phyloP scores from a whole-genome alignment of 2,329 filamentous ascomycete genomes.

The Pezicula radicicola region DNA sequence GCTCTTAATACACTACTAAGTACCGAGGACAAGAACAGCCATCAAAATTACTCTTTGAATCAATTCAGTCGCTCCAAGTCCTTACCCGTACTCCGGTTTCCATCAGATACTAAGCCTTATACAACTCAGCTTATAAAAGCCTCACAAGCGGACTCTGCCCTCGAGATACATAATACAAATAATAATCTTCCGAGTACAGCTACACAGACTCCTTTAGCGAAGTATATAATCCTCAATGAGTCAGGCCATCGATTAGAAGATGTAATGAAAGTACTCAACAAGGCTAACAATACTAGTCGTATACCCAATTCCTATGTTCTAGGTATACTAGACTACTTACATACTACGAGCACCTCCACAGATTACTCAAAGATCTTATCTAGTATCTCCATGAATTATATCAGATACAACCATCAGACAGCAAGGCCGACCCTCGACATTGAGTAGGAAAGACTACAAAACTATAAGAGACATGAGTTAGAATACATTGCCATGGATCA shows the following conservation, averaged over 20 bases:
- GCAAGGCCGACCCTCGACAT: slow-evolving; percentile 5
- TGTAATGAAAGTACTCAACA: slow-evolving; percentile 4
- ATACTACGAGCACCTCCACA: background rate
- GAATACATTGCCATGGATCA: background rate
- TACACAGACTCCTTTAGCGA: no score
- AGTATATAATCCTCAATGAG: slow-evolving; percentile 8
- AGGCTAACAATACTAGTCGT: slow-evolving; percentile 3
- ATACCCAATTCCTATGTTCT: slow-evolving; percentile 4
- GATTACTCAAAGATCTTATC: slow-evolving; percentile 8
- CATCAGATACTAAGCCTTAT: no score
- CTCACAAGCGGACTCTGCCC: no score
- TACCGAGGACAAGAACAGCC: no score
- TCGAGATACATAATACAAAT: no score
- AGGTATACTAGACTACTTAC: slow-evolving; percentile 5
- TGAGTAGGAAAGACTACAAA: slow-evolving; percentile 5
- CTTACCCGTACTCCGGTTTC: background rate
- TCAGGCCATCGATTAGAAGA: slow-evolving; percentile 4
- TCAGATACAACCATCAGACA: slow-evolving; percentile 4
- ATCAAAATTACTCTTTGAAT: background rate
- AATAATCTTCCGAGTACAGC: no score
- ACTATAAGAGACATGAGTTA: slow-evolving; percentile 1
- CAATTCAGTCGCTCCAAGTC: background rate
- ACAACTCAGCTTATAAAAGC: no score
- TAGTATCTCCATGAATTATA: slow-evolving; percentile 8
- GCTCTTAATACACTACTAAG: no score